Evolutionary conservation across 495 filamentous ascomycete species (phyloP).

Genomic region (Aspergillus biplanus): DNA sequence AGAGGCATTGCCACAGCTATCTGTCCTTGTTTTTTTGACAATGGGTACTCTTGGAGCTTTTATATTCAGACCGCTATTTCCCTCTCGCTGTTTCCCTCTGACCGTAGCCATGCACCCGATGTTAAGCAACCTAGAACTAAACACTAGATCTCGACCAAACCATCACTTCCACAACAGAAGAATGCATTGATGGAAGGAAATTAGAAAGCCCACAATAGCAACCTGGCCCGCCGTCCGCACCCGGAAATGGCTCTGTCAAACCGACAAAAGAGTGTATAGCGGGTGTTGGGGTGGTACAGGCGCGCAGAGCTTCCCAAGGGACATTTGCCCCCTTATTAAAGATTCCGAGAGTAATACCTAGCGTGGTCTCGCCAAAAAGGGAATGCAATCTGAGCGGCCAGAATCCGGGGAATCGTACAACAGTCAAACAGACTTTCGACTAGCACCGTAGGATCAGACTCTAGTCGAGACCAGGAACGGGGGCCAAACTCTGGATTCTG

Average conservation of each 20-base stretch:
- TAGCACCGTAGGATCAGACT: constrained; percentile 1
- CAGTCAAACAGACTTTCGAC: constrained; percentile 6
- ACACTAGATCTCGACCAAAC: constrained; percentile 1
- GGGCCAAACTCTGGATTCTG: background rate
- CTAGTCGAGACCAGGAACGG: background rate
- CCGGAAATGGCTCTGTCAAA: background rate
- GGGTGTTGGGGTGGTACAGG: constrained; percentile 11
- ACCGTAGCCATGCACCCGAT: background rate
- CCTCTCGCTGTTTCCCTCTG: background rate
- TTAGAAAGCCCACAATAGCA: background rate
- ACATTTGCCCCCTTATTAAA: background rate
- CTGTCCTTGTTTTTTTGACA: constrained; percentile 1
- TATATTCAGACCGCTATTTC: constrained; percentile 9
- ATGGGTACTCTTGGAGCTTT: constrained; percentile 4
- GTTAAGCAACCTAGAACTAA: background rate
- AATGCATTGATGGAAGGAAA: constrained; percentile 9
- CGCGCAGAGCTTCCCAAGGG: background rate
- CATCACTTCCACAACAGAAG: constrained; percentile 4
- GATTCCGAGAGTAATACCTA: background rate
- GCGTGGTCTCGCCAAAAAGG: background rate
- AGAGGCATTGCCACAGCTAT: background rate
- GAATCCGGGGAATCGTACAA: constrained; percentile 3
- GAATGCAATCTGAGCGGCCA: background rate
- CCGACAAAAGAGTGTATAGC: background rate
- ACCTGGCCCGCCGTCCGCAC: too few species aligned